Evolutionary conservation across 1,284 basidiomycete species (phyloP), one percentile per base, ranked within the genome.

Genomic region (Ustilago nuda): DNA sequence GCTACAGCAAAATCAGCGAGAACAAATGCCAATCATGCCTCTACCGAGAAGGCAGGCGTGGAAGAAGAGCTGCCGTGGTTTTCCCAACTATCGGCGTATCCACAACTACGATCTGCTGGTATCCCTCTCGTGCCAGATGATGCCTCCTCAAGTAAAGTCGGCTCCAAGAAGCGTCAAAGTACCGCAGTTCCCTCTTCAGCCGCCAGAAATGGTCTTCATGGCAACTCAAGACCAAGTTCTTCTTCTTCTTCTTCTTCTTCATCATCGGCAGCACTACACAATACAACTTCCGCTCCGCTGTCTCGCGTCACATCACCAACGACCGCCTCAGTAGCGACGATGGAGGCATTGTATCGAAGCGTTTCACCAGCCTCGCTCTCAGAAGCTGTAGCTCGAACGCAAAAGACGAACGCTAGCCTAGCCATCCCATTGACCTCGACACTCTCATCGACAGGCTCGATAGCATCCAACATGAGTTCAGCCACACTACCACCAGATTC

Each of bases 1-100:
- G 30, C 27, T 13, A 27, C 27, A 8, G 48, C 48, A n/a, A 27
- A 50, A n/a, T 57, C 45, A 23, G 39, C 35, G 8, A 51, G 23
- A 13, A 23, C 43, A 30, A 32, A 35, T 6, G 17, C 23, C n/a
- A 27, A 58, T 23, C 30, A 41, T 15, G 36, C 2, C 13, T n/a
- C 56, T 0, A 19, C 66, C 5, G 43, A 61, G 8, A 48, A 55
- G 32, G 35, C 17, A 4, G 50, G 53, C 7, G 61, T 33, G 12
- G 70, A 73, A 43, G 67, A 80, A 39, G 78, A 78, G 45, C 58
- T 78, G 32, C 79, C 79, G 2, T 81, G 79, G 79, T 81, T 81
- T 61, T 80, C 78, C 1, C 79, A 81, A 51, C 50, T 81, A 33
- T 79, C 69, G 39, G 71, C 78, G 0, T 73, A 77, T 46, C 77